Evolutionary conservation across 2,329 filamentous ascomycete species (phyloP).

Genomic region (Penicillium concentricum): DNA sequence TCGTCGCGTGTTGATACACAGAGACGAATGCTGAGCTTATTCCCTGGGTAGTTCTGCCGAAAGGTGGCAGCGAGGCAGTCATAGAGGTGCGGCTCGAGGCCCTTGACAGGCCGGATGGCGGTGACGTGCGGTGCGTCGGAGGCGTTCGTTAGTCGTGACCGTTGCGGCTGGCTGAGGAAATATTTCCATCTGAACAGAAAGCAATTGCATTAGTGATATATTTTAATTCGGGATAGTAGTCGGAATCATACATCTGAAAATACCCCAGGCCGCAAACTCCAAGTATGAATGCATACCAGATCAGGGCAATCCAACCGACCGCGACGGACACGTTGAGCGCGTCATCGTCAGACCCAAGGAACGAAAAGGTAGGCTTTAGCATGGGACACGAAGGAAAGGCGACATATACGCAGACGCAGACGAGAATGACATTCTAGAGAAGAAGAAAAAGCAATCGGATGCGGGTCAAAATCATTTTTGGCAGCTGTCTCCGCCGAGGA

Average conservation of each 20-base stretch:
- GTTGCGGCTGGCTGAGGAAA: constrained; percentile 49
- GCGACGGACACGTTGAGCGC: constrained; percentile 39
- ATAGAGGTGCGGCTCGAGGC: constrained; percentile 83
- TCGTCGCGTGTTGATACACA: constrained; percentile 76
- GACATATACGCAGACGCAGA: constrained; percentile 6
- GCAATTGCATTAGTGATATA: constrained; percentile 11
- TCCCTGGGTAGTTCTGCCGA: constrained; percentile 72
- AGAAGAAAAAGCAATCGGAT: constrained; percentile 11
- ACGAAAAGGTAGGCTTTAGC: constrained; percentile 28
- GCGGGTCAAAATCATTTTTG: constrained; percentile 12
- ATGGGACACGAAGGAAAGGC: constrained; percentile 22
- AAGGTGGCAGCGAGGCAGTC: constrained; percentile 89
- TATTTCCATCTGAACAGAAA: constrained; percentile 51
- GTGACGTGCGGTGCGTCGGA: constrained; percentile 74
- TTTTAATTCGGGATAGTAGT: not conserved
- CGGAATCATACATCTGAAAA: constrained; percentile 53
- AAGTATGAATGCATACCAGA: constrained; percentile 58
- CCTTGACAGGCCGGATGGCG: constrained; percentile 89
- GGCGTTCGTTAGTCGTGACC: constrained; percentile 40
- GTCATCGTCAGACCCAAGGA: constrained; percentile 28
- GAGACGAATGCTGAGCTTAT: constrained; percentile 75
- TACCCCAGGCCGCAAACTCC: constrained; percentile 59
- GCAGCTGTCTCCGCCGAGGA: constrained; percentile 5
- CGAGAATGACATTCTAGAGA: constrained; percentile 19
- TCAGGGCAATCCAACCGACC: constrained; percentile 48